Evolutionary conservation across 441 rosid species (phyloP).

Genomic region (Rhodomyrtus psidioides): DNA sequence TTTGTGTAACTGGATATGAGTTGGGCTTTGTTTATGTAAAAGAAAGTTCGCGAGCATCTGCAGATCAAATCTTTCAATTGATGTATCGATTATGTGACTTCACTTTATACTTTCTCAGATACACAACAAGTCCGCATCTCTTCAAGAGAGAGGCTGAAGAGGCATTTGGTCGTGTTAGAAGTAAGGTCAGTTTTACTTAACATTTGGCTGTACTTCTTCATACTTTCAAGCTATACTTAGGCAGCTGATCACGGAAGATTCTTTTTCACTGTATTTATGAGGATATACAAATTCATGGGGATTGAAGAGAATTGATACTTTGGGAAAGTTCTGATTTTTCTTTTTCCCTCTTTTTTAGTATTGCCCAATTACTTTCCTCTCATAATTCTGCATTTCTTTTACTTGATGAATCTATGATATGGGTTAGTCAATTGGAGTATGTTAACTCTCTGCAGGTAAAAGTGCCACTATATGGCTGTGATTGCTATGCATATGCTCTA

Average conservation of each 20-base stretch:
- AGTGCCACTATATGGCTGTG: conserved; percentile 89
- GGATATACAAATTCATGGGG: neutral
- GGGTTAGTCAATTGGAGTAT: neutral
- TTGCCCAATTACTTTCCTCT: neutral
- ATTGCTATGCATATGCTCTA: conserved; percentile 97
- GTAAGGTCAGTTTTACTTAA: conserved; percentile 44
- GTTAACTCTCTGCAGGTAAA: conserved; percentile 50
- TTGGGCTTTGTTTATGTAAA: neutral
- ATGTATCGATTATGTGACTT: neutral
- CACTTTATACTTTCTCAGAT: conserved; percentile 27
- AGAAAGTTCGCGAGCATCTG: neutral
- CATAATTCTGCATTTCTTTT: neutral
- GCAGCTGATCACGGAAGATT: neutral
- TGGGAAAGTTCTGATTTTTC: neutral
- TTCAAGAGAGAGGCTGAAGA: conserved; percentile 69
- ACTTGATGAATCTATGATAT: neutral
- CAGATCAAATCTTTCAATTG: neutral
- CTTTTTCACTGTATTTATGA: neutral
- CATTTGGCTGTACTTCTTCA: neutral
- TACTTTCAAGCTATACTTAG: neutral
- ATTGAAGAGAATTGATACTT: neutral
- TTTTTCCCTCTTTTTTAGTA: neutral
- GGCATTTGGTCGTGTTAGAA: conserved; percentile 84
- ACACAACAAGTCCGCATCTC: conserved; percentile 96
- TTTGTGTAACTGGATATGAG: neutral